Conservation (phyloP, 768 basidiomycete species). For the Xerocomellus chrysenteron region DNA sequence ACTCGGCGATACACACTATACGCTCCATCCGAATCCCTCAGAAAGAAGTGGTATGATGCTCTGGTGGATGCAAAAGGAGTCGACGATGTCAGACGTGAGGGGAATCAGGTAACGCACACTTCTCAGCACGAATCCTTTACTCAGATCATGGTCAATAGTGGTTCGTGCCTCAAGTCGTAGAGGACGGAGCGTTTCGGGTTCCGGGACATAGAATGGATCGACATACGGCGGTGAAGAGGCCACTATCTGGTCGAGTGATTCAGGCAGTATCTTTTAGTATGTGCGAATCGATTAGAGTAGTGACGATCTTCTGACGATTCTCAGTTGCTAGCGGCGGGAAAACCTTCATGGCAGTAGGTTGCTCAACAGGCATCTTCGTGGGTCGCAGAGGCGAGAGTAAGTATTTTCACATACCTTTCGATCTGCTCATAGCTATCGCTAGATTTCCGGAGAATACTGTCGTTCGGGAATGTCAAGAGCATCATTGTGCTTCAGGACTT, state of each 20-base stretch:
- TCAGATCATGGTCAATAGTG: conserved; percentile 43
- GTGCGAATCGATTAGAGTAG: conserved; percentile 17
- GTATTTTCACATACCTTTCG: conserved; percentile 11
- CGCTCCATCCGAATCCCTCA: conserved; percentile 52
- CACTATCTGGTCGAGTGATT: conserved; percentile 56
- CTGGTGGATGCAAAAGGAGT: conserved; percentile 65
- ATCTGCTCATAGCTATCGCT: neutral
- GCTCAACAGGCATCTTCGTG: conserved; percentile 68
- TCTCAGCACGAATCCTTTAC: neutral
- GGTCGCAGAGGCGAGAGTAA: conserved; percentile 55
- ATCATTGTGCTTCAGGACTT: conserved; percentile 59
- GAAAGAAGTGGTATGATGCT: conserved; percentile 62
- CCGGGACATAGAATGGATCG: conserved; percentile 35
- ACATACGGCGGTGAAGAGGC: conserved; percentile 28
- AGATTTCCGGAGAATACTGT: conserved; percentile 64
- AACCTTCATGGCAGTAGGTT: conserved; percentile 63
- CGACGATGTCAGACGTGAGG: conserved; percentile 62
- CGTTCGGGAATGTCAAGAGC: conserved; percentile 46
- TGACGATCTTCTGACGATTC: neutral
- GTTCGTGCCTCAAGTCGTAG: conserved; percentile 59
- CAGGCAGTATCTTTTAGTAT: conserved; percentile 65
- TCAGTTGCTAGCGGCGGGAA: conserved; percentile 48
- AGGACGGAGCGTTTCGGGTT: conserved; percentile 62
- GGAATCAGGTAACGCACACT: conserved; percentile 56
- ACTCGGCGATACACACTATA: conserved; percentile 72